Conservation (phyloP, 2,329 filamentous ascomycete species). For the Monosporascus sp. region DNA sequence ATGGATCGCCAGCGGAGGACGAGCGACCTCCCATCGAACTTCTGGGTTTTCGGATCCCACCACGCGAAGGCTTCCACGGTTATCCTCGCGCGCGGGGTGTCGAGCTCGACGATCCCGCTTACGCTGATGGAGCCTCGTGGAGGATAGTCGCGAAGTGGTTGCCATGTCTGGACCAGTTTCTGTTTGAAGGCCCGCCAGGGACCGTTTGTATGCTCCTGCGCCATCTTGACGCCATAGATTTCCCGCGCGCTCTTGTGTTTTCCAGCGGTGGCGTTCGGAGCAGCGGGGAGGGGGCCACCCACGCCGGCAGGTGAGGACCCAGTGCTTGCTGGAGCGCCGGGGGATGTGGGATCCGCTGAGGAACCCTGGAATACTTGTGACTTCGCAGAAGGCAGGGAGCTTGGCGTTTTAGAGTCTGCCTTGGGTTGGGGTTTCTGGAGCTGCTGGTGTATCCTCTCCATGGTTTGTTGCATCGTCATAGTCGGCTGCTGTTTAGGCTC, state of each 20-base stretch:
- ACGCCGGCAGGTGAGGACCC: slow-evolving; percentile 8
- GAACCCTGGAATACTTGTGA: slow-evolving; percentile 14
- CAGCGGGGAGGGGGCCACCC: slow-evolving; percentile 8
- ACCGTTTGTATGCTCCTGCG: slow-evolving; percentile 20
- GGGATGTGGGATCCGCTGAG: slow-evolving; percentile 12
- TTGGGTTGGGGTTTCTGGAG: slow-evolving; percentile 15
- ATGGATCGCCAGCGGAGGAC: slow-evolving; percentile 7
- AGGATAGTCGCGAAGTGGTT: slow-evolving; percentile 34
- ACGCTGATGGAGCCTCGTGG: slow-evolving; percentile 47
- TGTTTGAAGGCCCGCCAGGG: slow-evolving; percentile 28
- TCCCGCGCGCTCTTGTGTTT: slow-evolving; percentile 15
- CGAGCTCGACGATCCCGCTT: slow-evolving; percentile 49
- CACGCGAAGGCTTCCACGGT: slow-evolving; percentile 46
- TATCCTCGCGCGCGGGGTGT: slow-evolving; percentile 39
- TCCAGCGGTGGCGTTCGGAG: slow-evolving; percentile 6
- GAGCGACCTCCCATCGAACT: slow-evolving; percentile 29
- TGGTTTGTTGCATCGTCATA: slow-evolving; percentile 22
- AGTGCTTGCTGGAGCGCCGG: slow-evolving; percentile 5
- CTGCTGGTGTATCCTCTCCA: slow-evolving; percentile 24
- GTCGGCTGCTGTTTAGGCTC: slow-evolving; percentile 16
- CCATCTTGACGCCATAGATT: slow-evolving; percentile 25
- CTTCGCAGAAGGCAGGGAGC: slow-evolving; percentile 10
- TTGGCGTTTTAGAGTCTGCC: slow-evolving; percentile 7
- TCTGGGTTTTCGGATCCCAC: slow-evolving; percentile 51
- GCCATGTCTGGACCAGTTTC: slow-evolving; percentile 42